Base-by-base conservation (phyloP, 768 basidiomycete genomes). In the Lentinula detonsa region DNA sequence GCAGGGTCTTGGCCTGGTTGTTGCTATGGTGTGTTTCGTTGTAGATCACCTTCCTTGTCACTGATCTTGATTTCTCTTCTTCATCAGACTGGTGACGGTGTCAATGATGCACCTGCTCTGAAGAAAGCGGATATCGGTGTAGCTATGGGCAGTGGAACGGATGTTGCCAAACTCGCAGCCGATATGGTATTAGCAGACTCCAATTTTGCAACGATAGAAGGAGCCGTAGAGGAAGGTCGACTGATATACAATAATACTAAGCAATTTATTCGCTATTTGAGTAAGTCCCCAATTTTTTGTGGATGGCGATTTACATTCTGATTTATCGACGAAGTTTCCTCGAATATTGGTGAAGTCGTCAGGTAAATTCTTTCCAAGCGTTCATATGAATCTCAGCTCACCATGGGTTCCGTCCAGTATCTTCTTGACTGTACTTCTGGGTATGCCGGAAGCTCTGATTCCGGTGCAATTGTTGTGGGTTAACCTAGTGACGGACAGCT, bases 191-290 rank as follows among this genome's bases (percentile, higher is more conserved):
- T 95, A 55, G 91, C 93, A 5, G 95, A 96, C 72, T 95, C 95
- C 52, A 98, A 98, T 78, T 99, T 99, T 74, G 88, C 94, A 10
- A 95, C 95, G 6, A 98, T 99, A 74, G 95, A 97, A 73, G 80
- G 86, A 66, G 96, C 96, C 7, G 95, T 99, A 49, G 96, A 98
- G 73, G 96, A 99, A 76, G 96, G 96, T 67, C 81, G 96, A 74
- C 81, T 96, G 61, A 99, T 98, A 69, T 98, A 98, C 75, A 98
- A 98, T 77, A 99, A 99, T 76, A 98, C 95, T 49, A 99, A 99
- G 77, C 96, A 98, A 72, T 99, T 99, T 75, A 98, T 99, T 74
- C 90, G 96, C 68, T 99, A 98, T 78, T 88, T 99, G 70, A 98
- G 90, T 92, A 68, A 43, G 89, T 81, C 16, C 34, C 40, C 40